Percentiles rank a stretch among this genome's conserved stretches.
Evolutionary conservation across 768 basidiomycete genomes (phyloP).

Genomic region (Gloeostereum incarnatum): DNA sequence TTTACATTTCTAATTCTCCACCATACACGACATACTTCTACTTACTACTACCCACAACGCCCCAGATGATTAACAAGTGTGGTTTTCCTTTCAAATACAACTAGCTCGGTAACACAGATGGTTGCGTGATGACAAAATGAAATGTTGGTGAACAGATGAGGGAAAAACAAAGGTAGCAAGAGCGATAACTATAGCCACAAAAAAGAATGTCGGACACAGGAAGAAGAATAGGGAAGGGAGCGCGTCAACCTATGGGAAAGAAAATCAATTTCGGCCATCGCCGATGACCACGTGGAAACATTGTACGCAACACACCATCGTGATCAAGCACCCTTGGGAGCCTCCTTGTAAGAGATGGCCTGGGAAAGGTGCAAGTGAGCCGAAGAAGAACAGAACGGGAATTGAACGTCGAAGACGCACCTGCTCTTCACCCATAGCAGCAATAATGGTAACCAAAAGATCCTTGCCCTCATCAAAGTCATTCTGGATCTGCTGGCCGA

Average conservation of each 20-base stretch:
- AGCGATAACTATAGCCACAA: constrained; percentile 3
- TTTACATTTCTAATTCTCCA: too few species aligned
- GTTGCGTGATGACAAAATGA: not conserved
- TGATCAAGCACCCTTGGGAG: constrained; percentile 45
- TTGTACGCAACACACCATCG: not conserved
- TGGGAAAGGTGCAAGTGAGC: not conserved
- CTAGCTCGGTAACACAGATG: too few species aligned
- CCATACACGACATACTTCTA: too few species aligned
- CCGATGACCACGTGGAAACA: not conserved
- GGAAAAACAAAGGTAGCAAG: too few species aligned
- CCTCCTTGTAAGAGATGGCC: constrained; percentile 86
- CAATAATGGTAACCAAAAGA: constrained; percentile 75
- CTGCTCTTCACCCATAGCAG: constrained; percentile 92
- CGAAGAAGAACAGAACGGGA: not conserved
- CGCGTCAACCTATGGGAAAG: too few species aligned
- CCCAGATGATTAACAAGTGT: too few species aligned
- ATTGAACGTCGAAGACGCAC: constrained; percentile 22
- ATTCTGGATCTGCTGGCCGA: constrained; percentile 61
- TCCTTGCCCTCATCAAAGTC: constrained; percentile 86
- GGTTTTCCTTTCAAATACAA: too few species aligned
- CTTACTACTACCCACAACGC: too few species aligned
- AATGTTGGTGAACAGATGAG: not conserved
- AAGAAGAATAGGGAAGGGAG: not conserved
- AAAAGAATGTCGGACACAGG: not conserved
- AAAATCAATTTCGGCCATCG: not conserved